These are phyloP conservation scores for Microdochium trichocladiopsis DNA, from an alignment of 2,329 filamentous ascomycete species.

Conservation along the genomic window DNA sequence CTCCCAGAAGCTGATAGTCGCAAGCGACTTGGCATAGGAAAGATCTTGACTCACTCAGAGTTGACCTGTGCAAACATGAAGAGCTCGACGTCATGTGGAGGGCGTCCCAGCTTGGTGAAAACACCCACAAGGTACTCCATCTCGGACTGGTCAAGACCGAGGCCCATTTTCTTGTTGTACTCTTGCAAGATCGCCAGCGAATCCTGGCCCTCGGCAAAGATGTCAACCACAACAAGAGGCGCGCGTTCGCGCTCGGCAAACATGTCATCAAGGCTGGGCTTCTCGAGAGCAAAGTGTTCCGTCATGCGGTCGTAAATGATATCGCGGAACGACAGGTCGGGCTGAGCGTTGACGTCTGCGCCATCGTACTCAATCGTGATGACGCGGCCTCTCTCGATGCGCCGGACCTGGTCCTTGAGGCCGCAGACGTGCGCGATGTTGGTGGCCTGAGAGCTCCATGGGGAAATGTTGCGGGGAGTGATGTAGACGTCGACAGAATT, in stretches of 20 bases:
- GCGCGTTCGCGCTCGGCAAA: constrained; percentile 62
- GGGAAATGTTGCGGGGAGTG: constrained; percentile 76
- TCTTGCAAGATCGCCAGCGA: constrained; percentile 69
- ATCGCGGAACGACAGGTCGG: constrained; percentile 56
- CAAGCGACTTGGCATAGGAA: not conserved
- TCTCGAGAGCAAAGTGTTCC: constrained; percentile 61
- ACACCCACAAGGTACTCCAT: constrained; percentile 91
- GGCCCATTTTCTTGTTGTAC: constrained; percentile 76
- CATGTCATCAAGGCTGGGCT: constrained; percentile 67
- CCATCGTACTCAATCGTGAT: constrained; percentile 61
- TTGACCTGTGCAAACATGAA: constrained; percentile 99
- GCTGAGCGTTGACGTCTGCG: constrained; percentile 26
- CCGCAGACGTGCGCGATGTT: constrained; percentile 91
- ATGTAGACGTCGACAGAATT: constrained; percentile 60
- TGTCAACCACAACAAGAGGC: constrained; percentile 67
- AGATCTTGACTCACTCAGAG: constrained; percentile 68
- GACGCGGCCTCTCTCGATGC: constrained; percentile 81
- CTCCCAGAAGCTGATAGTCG: too few relatives aligned
- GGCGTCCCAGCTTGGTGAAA: constrained; percentile 56
- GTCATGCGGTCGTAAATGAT: constrained; percentile 92
- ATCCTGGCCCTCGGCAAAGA: constrained; percentile 57
- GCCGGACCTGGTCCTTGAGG: constrained; percentile 59
- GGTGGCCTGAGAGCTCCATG: constrained; percentile 96
- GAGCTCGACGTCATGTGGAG: constrained; percentile 80
- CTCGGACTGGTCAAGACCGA: constrained; percentile 81